Base-by-base conservation (phyloP, 116 monocot genomes). In the Papilionanthe hybrid region DNA sequence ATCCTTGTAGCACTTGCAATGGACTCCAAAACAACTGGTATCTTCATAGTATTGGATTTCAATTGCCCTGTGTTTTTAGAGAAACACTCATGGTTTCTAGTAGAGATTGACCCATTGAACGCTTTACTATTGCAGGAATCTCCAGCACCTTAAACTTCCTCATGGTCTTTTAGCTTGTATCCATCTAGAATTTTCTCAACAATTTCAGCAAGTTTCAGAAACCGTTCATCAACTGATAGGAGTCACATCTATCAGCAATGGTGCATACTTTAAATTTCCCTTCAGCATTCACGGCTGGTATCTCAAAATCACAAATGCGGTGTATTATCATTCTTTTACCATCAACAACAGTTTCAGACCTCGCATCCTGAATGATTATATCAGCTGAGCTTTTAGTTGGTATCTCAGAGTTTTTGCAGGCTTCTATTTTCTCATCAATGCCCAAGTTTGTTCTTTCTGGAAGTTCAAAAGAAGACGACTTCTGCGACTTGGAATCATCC, bases 291-390 rank as follows among this genome's bases (percentile, higher is more conserved):
- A 83, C 18, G 44, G 87, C 93, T 55, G 98, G 93, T 90, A 98
- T 98, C 65, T 91, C 90, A 75, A 89, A 88, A 76, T 98, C 98
- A 88, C 98, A 98, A 78, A 98, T 91, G 20, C 95, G 82, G 63
- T 95, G 94, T 72, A 98, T 98, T 95, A 98, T 94, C 72, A 79
- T 87, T 15, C 60, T 82, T 65, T 81, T 89, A 45, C 66, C 85
- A 75, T 85, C 88, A 47, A 48, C n/a, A 75, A 75, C 23, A 23
- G 5, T 27, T 23, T 48, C 75, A 49, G 75, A 12, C 25, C 25
- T 75, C n/a, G n/a, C n/a, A n/a, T n/a, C n/a, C n/a, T n/a, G n/a
- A n/a, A n/a, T n/a, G n/a, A n/a, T n/a, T n/a, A n/a, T n/a, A n/a
- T n/a, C n/a, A n/a, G n/a, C n/a, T n/a, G n/a, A n/a, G n/a, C n/a